Evolutionary conservation across 768 basidiomycete genomes (phyloP).

Genomic region (Lactifluus hygrophoroides): DNA sequence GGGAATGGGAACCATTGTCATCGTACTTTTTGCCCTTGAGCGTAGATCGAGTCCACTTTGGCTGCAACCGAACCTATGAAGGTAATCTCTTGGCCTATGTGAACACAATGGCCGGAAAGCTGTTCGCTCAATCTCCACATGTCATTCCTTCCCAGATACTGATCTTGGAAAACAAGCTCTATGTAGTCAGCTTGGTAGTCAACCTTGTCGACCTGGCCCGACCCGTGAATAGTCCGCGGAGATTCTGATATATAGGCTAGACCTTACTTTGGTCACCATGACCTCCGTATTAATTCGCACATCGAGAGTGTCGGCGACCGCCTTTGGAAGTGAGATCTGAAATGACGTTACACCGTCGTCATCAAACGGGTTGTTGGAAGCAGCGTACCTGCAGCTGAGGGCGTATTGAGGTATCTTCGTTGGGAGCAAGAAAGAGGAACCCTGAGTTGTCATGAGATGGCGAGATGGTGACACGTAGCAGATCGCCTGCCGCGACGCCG

Average conservation of each 20-base stretch:
- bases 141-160: conserved; percentile 91
- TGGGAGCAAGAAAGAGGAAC: conserved; percentile 59
- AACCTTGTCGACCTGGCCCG: conserved; percentile 56
- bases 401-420: conserved; percentile 51
- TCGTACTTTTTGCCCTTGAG: conserved; percentile 55
- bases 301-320: conserved; percentile 62
- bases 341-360: not conserved
- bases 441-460: conserved; percentile 34
- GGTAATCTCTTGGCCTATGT: conserved; percentile 74
- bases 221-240: conserved; percentile 1
- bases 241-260: conserved; percentile 13
- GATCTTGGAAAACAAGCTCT: conserved; percentile 89
- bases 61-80: conserved; percentile 80
- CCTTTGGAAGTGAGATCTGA: conserved; percentile 68
- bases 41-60: conserved; percentile 72
- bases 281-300: conserved; percentile 69
- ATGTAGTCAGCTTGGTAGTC: conserved; percentile 64
- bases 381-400: conserved; percentile 53
- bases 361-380: not conserved
- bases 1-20: not conserved
- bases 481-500: conserved; percentile 69
- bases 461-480: conserved; percentile 45
- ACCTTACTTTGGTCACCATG: conserved; percentile 53
- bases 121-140: conserved; percentile 92
- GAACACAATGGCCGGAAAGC: conserved; percentile 72